phyloP scores from a whole-genome alignment of 805 yeast genomes.

The Cyberlindnera saturnus region DNA sequence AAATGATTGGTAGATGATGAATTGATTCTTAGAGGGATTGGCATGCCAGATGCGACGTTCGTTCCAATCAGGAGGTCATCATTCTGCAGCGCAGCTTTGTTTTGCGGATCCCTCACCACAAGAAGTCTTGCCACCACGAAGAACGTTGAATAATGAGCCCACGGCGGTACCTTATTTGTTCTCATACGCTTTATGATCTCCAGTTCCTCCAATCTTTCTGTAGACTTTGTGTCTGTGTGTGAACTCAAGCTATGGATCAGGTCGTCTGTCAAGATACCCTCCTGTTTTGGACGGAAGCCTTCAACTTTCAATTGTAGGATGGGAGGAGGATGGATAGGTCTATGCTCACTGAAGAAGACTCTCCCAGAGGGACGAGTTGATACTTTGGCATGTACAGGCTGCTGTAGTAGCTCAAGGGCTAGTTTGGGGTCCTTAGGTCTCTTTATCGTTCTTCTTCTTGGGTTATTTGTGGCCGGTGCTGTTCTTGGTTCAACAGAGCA shows the following conservation, averaged over 20 bases:
- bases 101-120: background rate
- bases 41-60: conserved; percentile 22
- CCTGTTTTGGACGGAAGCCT: conserved; percentile 7
- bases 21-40: conserved; percentile 14
- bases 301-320: conserved; percentile 22
- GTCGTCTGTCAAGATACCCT: conserved; percentile 8
- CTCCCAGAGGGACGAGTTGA: conserved; percentile 18
- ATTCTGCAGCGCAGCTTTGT: background rate
- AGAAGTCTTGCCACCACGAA: conserved; percentile 19
- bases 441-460: conserved; percentile 9
- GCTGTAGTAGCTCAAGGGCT: conserved; percentile 21
- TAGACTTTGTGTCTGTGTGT: conserved; percentile 8
- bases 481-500: conserved; percentile 12
- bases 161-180: conserved; percentile 15
- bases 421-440: conserved; percentile 17
- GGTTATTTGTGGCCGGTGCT: conserved; percentile 1
- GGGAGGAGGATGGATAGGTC: conserved; percentile 30
- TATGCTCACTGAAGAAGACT: conserved; percentile 24
- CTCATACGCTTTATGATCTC: conserved; percentile 14
- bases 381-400: conserved; percentile 27
- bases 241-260: conserved; percentile 4
- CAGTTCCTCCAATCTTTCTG: conserved; percentile 18
- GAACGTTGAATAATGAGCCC: conserved; percentile 25
- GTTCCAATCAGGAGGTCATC: conserved; percentile 20
- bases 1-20: conserved; percentile 10